Evolutionary conservation across 2,329 filamentous ascomycete species (phyloP).

Genomic region (Teratosphaeria epicoccoides): DNA sequence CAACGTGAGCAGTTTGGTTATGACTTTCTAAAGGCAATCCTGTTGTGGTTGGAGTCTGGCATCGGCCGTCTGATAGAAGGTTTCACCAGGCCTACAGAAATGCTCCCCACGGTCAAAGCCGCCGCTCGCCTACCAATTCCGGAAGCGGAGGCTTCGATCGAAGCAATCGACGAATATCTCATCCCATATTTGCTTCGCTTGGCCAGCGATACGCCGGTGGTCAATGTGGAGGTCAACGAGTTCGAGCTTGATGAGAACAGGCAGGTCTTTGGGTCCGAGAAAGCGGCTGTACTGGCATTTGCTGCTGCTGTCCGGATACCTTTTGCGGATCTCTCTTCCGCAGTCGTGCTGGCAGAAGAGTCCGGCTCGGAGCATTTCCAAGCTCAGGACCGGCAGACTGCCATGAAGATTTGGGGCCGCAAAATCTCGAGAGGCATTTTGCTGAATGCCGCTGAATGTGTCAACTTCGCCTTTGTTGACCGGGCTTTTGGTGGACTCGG

Average conservation of each 20-base stretch:
- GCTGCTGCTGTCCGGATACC: slow-evolving; percentile 42
- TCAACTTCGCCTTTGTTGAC: slow-evolving; percentile 49
- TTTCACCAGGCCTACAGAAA: slow-evolving; percentile 40
- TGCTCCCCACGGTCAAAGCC: slow-evolving; percentile 24
- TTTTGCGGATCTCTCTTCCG: slow-evolving; percentile 39
- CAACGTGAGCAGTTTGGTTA: slow-evolving; percentile 47
- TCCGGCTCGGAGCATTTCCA: slow-evolving; percentile 12
- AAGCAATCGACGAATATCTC: slow-evolving; percentile 46
- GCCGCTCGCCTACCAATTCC: slow-evolving; percentile 39
- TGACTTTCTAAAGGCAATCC: slow-evolving; percentile 53
- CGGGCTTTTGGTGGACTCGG: slow-evolving; percentile 52
- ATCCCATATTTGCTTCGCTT: slow-evolving; percentile 49
- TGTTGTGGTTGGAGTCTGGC: slow-evolving; percentile 53
- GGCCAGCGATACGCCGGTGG: slow-evolving; percentile 40
- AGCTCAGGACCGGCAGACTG: slow-evolving; percentile 35
- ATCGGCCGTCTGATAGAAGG: slow-evolving; percentile 44
- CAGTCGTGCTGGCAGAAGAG: slow-evolving; percentile 17
- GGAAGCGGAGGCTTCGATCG: slow-evolving; percentile 36
- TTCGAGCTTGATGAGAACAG: slow-evolving; percentile 48
- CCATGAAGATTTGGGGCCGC: slow-evolving; percentile 47
- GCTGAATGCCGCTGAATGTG: slow-evolving; percentile 44
- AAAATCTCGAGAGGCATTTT: slow-evolving; percentile 50
- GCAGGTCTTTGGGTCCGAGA: slow-evolving; percentile 42
- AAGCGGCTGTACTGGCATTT: slow-evolving; percentile 47
- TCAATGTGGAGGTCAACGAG: slow-evolving; percentile 47